Evolutionary conservation across 306 rosid genomes (phyloP), one percentile per base, ranked within the genome.

Genomic region (Lupinus albus): DNA sequence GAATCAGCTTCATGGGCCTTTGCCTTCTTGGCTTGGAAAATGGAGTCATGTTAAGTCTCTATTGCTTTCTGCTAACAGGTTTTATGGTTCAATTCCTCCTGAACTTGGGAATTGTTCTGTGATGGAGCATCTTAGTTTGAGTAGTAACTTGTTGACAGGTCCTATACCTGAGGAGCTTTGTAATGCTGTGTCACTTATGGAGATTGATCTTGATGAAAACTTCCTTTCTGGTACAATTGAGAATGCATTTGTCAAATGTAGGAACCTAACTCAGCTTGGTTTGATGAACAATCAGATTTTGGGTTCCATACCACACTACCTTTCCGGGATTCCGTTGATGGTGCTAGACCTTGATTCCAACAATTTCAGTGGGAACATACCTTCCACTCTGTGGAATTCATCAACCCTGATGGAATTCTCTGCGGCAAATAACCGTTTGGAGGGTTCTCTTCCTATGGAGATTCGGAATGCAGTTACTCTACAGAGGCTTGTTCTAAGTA

Each of bases 11-110:
- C 88, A 87, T 11, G 99, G 99, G 20, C 38, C 79, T 45, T 64
- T 94, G 78, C 97, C 99, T 61, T 54, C 85, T 65, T 94, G 99
- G 99, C 78, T 94, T 13, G 97, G 97, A 6, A 86, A 79, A 25
- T 94, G 94, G 97, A 74, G 49, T 16, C 70, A 47, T 53, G 77
- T 85, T 7, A 76, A 76, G 6, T 75, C 92, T 3, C 73, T 94
- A 11, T 73, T 88, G 79, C 89, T 94, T 5, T 87, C 95, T 0
- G 75, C 78, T 6, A 94, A 94, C 75, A 71, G 16, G 11, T 88
- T 94, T 70, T 84, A 84, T 0, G 97, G 96, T 55, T 39, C 20
- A 64, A 91, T 94, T 68, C 99, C 99, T 12, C 82, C 85, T 36
- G 85, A 90, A 78, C 89, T 94, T 70, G 99, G 99, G 68, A 82